These are phyloP conservation scores for Pelargonium cotyledonis DNA, from an alignment of 441 rosid species.

Conservation along the genomic window DNA sequence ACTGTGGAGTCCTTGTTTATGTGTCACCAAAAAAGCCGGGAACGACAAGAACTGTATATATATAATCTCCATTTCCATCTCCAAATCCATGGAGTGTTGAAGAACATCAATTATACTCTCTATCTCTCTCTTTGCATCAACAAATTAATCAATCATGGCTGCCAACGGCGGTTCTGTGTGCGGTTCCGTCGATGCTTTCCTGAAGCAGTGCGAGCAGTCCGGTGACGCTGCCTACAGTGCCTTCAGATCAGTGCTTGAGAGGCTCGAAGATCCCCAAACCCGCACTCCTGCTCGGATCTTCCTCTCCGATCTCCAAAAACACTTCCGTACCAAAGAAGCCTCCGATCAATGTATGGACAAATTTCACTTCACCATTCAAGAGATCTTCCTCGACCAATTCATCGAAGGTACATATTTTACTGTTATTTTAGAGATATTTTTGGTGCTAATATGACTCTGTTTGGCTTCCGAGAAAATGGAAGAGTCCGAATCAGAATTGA, in stretches of 20 bases:
- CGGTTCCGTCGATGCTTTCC: conserved; percentile 41
- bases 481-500: too few relatives aligned
- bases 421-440: not conserved
- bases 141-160: not conserved
- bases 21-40: too few relatives aligned
- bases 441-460: too few relatives aligned
- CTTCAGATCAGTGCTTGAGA: conserved; percentile 53
- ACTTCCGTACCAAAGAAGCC: conserved; percentile 25
- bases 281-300: conserved; percentile 52
- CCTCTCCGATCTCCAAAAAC: conserved; percentile 49
- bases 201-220: conserved; percentile 59
- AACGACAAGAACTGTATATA: too few relatives aligned
- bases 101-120: too few relatives aligned
- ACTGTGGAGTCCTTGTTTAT: too few relatives aligned
- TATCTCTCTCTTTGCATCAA: too few relatives aligned
- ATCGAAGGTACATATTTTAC: conserved; percentile 33
- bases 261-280: conserved; percentile 61
- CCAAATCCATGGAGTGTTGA: too few relatives aligned
- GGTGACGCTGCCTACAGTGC: conserved; percentile 78
- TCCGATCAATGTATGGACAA: conserved; percentile 46
- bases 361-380: conserved; percentile 73
- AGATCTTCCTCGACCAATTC: conserved; percentile 56
- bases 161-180: conserved; percentile 2
- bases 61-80: too few relatives aligned
- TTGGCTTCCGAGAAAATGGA: too few relatives aligned